phyloP scores from a whole-genome alignment of 2,329 filamentous ascomycete genomes.

The Xylariaceae sp. region DNA sequence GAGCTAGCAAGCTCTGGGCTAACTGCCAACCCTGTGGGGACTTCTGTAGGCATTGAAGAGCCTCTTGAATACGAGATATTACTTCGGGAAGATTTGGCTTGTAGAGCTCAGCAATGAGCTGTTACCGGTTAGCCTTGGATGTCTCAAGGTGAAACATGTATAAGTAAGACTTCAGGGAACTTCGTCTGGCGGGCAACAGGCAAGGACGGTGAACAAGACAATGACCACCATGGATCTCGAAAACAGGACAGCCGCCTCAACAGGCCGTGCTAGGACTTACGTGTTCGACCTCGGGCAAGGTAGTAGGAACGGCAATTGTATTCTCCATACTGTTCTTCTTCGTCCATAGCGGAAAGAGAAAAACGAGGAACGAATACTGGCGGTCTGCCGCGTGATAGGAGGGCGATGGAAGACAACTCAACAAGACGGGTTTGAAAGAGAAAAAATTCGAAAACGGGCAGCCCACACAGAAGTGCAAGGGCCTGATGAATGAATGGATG shows the following conservation, averaged over 20 bases:
- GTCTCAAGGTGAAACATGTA: neutral
- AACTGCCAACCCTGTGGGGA: conserved; percentile 80
- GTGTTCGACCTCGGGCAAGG: conserved; percentile 28
- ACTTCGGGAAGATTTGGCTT: conserved; percentile 44
- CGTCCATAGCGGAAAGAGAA: conserved; percentile 25
- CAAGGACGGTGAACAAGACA: too few species aligned
- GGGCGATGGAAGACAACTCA: neutral
- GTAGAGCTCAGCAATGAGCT: conserved; percentile 51
- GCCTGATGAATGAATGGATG: neutral
- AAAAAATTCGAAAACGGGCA: neutral
- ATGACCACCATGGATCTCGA: neutral
- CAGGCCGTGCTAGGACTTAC: conserved; percentile 18
- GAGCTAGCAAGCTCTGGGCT: conserved; percentile 67
- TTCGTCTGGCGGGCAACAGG: neutral
- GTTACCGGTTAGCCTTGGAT: conserved; percentile 1
- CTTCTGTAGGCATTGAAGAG: conserved; percentile 72
- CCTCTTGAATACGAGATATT: conserved; percentile 58
- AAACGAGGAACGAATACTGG: conserved; percentile 6
- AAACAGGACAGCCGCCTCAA: neutral
- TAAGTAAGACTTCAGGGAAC: neutral
- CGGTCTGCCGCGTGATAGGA: conserved; percentile 3
- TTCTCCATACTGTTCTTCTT: conserved; percentile 25
- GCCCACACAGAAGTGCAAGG: neutral
- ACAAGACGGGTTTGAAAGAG: neutral
- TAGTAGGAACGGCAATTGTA: conserved; percentile 22